phyloP scores from a whole-genome alignment of 495 filamentous ascomycete species.

The Penicillium coprophilum region DNA sequence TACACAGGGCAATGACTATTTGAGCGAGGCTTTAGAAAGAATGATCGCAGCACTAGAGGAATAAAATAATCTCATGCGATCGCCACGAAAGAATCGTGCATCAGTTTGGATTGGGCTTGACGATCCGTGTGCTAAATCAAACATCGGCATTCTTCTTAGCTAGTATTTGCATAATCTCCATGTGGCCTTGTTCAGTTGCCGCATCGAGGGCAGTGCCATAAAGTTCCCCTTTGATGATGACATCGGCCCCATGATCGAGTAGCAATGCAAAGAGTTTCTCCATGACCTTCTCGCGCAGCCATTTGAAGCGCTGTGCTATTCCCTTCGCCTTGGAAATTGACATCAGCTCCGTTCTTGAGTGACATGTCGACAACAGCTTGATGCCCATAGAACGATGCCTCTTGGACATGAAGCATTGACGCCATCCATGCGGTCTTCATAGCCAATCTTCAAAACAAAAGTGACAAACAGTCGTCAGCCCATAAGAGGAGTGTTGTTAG shows the following conservation, averaged over 20 bases:
- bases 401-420: background rate
- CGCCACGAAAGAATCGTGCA: background rate
- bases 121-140: background rate
- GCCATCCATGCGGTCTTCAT: too few species aligned
- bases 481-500: too few species aligned
- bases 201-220: background rate
- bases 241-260: background rate
- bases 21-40: conserved; percentile 48
- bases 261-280: background rate
- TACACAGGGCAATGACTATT: conserved; percentile 33
- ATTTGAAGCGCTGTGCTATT: too few species aligned
- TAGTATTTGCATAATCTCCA: background rate
- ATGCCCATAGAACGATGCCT: background rate
- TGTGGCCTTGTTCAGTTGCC: background rate
- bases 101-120: background rate
- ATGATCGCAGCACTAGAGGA: conserved; percentile 27
- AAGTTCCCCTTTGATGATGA: background rate
- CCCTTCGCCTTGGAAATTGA: background rate
- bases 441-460: too few species aligned
- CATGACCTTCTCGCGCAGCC: background rate
- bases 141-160: background rate
- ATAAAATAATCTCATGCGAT: background rate
- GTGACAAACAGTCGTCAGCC: too few species aligned
- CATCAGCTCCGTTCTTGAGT: background rate
- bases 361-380: background rate